These are phyloP conservation scores for Penicillium polonicum DNA, from an alignment of 2,329 filamentous ascomycete genomes.

Conservation along the genomic window DNA sequence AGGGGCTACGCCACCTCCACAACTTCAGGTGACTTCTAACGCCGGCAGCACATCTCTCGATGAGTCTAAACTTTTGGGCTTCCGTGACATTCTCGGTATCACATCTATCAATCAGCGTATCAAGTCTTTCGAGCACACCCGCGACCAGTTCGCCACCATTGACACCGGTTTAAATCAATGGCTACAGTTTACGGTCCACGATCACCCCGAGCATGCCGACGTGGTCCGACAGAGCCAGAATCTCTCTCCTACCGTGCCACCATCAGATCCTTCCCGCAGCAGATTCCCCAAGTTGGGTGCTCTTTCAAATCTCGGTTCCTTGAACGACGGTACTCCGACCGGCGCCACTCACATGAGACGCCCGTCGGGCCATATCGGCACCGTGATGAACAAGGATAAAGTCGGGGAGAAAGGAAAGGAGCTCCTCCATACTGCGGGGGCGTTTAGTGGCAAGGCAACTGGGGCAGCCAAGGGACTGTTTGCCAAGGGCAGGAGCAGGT, in stretches of 20 bases:
- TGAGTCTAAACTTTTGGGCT: slow-evolving; percentile 54
- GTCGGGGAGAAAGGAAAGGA: slow-evolving; percentile 86
- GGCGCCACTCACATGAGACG: slow-evolving; percentile 36
- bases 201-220: slow-evolving; percentile 55
- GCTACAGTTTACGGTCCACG: slow-evolving; percentile 51
- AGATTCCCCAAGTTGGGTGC: slow-evolving; percentile 45
- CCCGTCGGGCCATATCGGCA: slow-evolving; percentile 39
- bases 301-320: slow-evolving; percentile 30
- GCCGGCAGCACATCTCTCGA: slow-evolving; percentile 21
- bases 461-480: slow-evolving; percentile 89
- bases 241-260: slow-evolving; percentile 31
- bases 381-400: slow-evolving; percentile 56
- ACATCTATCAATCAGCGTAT: slow-evolving; percentile 67
- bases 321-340: slow-evolving; percentile 34
- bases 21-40: slow-evolving; percentile 10
- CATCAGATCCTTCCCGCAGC: slow-evolving; percentile 32
- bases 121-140: slow-evolving; percentile 68
- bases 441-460: slow-evolving; percentile 65
- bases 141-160: slow-evolving; percentile 66
- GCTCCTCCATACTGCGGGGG: slow-evolving; percentile 76
- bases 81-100: slow-evolving; percentile 75
- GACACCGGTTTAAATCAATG: slow-evolving; percentile 72
- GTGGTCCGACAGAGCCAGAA: slow-evolving; percentile 40
- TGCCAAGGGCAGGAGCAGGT: slow-evolving; percentile 84
- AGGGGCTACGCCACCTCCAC: slow-evolving; percentile 8